Evolutionary conservation across 805 yeast genomes (phyloP), one percentile per base, ranked within the genome.

Genomic region (Vanderwaltozyma polyspora): DNA sequence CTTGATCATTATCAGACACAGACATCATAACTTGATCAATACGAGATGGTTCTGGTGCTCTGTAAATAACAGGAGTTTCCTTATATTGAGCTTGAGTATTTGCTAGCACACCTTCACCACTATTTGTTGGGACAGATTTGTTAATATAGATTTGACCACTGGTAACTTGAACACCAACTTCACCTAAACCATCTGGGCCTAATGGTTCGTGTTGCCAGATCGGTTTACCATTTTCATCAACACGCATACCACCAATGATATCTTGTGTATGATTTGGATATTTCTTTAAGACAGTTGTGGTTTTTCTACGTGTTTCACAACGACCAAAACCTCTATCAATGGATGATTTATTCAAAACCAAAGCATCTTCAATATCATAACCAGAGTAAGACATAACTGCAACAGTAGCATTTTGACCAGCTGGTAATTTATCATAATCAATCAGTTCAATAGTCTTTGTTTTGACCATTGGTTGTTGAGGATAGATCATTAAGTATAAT

Each of bases 301-400:
- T 85, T 62, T 91, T 91, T 52, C 93, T 72, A 42, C 94, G 71
- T 3, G 86, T 94, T 62, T 91, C 98, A 65, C 98, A 91, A 48
- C 98, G 77, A 28, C 98, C 98, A 57, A 85, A 91, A 1, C 98
- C 98, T 55, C 98, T 73, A 54, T 91, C 98, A 36, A 91, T 70
- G 0, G 95, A 84, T 0, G 97, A 68, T 59, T 89, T 91, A 62
- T 91, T 91, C 48, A 91, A 64, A 15, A 91, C 96, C 54, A 91
- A 69, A 5, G 98, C 98, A 76, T 91, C 98, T 64, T 91, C 97
- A 57, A 91, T 91, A 82, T 91, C 98, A 57, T 91, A 91, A 43
- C 98, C 98, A 0, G 97, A 89, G 53, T 91, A 91, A 6, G 95
- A 85, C 98, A 91, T 91, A 25, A 91, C 98, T 2, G 98, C 98